Evolutionary conservation across 805 yeast genomes (phyloP).

Genomic region (Nakazawaea pomicola): DNA sequence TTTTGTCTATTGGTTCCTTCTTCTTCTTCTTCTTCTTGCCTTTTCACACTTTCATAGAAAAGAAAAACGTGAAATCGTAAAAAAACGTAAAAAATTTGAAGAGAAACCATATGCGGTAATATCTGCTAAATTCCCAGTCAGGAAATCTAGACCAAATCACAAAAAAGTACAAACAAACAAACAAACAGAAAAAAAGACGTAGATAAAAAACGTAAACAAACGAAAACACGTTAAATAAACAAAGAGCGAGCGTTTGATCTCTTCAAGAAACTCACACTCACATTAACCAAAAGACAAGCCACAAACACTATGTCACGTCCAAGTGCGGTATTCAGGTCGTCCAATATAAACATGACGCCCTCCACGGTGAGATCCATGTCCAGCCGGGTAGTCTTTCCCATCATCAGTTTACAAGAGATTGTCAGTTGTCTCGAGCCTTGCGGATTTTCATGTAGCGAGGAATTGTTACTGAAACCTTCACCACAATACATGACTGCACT

Average conservation of each 20-base stretch:
- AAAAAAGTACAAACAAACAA: no score
- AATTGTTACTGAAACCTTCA: constrained; percentile 25
- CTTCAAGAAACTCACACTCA: no score
- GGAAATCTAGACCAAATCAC: no score
- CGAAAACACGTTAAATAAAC: neutral
- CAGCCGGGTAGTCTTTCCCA: constrained; percentile 25
- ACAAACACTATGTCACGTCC: constrained; percentile 27
- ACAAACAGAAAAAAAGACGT: no score
- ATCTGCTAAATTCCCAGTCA: no score
- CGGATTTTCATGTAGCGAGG: constrained; percentile 19
- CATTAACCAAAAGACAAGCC: no score
- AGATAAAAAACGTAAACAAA: neutral
- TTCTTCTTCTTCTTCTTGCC: neutral
- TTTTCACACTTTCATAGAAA: no score
- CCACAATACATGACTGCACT: constrained; percentile 26
- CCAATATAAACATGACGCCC: constrained; percentile 15
- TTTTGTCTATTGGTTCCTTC: no score
- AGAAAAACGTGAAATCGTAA: neutral
- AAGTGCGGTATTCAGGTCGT: constrained; percentile 27
- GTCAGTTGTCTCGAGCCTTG: constrained; percentile 16
- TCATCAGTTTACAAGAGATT: constrained; percentile 26
- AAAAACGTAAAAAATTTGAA: no score
- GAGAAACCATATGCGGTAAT: no score
- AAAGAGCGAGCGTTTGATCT: neutral
- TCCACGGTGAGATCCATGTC: constrained; percentile 15